A percentile compares a stretch with the other conserved stretches of the same genome.
Conservation (phyloP, 2,329 filamentous ascomycete genomes). For the Fusarium odoratissimum region DNA sequence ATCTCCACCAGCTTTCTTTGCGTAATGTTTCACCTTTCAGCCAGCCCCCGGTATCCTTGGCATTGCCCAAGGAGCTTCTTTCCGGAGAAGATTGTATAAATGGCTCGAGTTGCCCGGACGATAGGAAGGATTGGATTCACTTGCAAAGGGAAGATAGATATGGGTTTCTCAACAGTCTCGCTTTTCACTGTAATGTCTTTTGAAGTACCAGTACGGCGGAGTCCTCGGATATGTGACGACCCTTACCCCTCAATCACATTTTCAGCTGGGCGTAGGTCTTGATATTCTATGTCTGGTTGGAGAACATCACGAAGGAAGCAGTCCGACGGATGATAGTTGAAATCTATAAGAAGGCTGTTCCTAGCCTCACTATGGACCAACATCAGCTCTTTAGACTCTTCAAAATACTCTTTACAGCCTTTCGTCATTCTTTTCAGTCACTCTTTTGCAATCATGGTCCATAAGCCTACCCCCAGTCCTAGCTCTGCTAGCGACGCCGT, state of each 20-base stretch:
- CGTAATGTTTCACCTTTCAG: background rate
- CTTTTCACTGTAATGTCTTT: accelerated
- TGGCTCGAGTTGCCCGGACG: accelerated
- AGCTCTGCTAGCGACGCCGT: background rate
- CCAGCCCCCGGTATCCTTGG: background rate
- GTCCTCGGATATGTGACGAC: background rate
- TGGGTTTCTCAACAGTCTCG: background rate
- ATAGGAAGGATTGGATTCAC: background rate
- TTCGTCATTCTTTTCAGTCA: background rate
- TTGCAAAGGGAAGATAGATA: background rate
- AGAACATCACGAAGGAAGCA: accelerated
- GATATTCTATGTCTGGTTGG: accelerated
- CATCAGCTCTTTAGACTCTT: accelerated
- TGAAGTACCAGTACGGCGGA: accelerated
- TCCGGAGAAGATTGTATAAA: accelerated
- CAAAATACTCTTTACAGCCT: accelerated
- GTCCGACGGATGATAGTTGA: accelerated
- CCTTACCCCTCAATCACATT: background rate
- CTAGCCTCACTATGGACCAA: accelerated
- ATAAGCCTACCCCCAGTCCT: background rate
- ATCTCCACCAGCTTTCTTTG: background rate
- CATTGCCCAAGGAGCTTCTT: accelerated
- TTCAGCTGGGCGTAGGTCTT: background rate
- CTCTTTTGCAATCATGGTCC: background rate
- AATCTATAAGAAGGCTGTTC: background rate